These are phyloP conservation scores for Rhizopogon vulgaris DNA, from an alignment of 768 basidiomycete genomes.

Conservation along the genomic window DNA sequence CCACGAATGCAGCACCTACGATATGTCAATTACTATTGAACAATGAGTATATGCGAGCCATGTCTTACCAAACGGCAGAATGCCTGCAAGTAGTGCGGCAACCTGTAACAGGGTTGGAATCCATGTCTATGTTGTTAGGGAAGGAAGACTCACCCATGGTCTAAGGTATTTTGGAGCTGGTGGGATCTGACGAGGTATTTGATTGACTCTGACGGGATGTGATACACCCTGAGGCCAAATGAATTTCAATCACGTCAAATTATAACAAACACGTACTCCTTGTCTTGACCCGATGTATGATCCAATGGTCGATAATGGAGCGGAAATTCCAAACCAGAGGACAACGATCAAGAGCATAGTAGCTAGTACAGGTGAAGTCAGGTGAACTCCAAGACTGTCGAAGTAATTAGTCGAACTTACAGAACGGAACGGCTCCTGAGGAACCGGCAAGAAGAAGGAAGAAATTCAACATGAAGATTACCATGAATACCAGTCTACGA, in stretches of 20 bases:
- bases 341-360: constrained; percentile 81
- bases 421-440: constrained; percentile 95
- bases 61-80: constrained; percentile 78
- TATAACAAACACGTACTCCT: constrained; percentile 49
- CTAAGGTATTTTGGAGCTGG: constrained; percentile 78
- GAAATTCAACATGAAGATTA: constrained; percentile 88
- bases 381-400: background rate
- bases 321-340: constrained; percentile 92
- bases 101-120: constrained; percentile 33
- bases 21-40: background rate
- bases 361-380: constrained; percentile 32
- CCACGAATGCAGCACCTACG: constrained; percentile 91
- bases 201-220: constrained; percentile 87
- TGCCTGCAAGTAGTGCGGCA: constrained; percentile 77
- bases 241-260: constrained; percentile 1
- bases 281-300: constrained; percentile 83
- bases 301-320: constrained; percentile 81
- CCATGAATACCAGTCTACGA: constrained; percentile 67
- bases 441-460: constrained; percentile 82
- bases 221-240: constrained; percentile 45
- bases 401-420: constrained; percentile 32
- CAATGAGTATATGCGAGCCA: background rate
- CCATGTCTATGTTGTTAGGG: background rate
- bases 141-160: constrained; percentile 55
- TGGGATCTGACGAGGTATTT: constrained; percentile 95